These are phyloP conservation scores for Boletus subluridellus DNA, from an alignment of 1,284 basidiomycete species.

Conservation along the genomic window DNA sequence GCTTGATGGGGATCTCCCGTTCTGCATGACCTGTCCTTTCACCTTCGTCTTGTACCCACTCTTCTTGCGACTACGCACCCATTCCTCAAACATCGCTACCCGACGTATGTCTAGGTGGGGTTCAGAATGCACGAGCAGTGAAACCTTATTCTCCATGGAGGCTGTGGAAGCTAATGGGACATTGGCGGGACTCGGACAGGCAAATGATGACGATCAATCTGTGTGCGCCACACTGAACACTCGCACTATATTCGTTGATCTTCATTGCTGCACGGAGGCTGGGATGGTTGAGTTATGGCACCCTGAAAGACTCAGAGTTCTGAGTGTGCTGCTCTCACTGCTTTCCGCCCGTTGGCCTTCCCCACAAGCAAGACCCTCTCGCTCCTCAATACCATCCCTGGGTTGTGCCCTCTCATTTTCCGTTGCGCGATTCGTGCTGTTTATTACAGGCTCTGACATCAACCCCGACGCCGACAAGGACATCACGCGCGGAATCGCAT, in stretches of 20 bases:
- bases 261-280: slow-evolving; percentile 56
- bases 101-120: slow-evolving; percentile 31
- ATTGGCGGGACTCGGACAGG: slow-evolving; percentile 46
- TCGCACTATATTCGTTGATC: slow-evolving; percentile 49
- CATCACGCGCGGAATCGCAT: slow-evolving; percentile 69
- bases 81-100: slow-evolving; percentile 16
- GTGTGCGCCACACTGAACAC: slow-evolving; percentile 43
- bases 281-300: slow-evolving; percentile 74
- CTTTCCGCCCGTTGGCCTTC: slow-evolving; percentile 19
- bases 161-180: slow-evolving; percentile 46
- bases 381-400: slow-evolving; percentile 42
- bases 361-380: slow-evolving; percentile 25
- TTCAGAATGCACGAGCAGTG: slow-evolving; percentile 38
- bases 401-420: slow-evolving; percentile 61
- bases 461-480: slow-evolving; percentile 65
- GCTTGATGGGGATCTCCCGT: slow-evolving; percentile 29
- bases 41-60: slow-evolving; percentile 42
- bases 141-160: slow-evolving; percentile 58
- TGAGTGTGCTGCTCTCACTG: slow-evolving; percentile 40
- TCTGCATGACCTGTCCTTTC: slow-evolving; percentile 40
- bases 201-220: slow-evolving; percentile 44
- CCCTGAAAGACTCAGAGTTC: slow-evolving; percentile 55
- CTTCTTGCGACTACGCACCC: slow-evolving; percentile 44
- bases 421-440: slow-evolving; percentile 61
- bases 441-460: slow-evolving; percentile 73